Conservation (phyloP, 768 basidiomycete species). For the Mycena rosella region DNA sequence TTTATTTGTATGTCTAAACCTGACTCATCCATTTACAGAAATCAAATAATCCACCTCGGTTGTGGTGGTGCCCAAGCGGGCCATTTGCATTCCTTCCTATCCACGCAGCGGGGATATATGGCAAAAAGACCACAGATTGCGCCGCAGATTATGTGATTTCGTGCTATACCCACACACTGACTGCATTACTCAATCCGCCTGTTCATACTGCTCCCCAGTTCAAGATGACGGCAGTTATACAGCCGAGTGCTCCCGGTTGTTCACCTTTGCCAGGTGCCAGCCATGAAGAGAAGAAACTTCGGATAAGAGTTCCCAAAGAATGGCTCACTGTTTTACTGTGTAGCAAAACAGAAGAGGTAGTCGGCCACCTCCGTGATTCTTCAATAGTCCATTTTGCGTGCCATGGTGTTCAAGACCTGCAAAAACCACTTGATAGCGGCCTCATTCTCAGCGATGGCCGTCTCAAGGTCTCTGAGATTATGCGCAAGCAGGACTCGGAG, state of each 20-base stretch:
- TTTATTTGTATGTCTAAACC: background rate
- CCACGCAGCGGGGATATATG: constrained; percentile 35
- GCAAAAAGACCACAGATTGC: background rate
- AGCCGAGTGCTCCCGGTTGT: constrained; percentile 14
- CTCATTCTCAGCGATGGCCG: constrained; percentile 34
- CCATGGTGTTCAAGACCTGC: constrained; percentile 43
- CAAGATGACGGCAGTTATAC: constrained; percentile 19
- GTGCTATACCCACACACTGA: constrained; percentile 34
- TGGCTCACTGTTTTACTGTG: constrained; percentile 10
- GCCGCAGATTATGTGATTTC: constrained; percentile 34
- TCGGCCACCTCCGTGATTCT: constrained; percentile 10
- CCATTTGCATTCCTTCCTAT: constrained; percentile 28
- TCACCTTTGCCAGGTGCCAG: constrained; percentile 7
- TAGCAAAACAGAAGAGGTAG: background rate
- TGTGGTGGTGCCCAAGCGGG: constrained; percentile 22
- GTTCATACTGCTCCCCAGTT: background rate
- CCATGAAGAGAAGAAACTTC: constrained; percentile 8
- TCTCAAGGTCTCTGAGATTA: constrained; percentile 38
- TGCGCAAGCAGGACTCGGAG: constrained; percentile 22
- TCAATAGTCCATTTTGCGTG: constrained; percentile 49
- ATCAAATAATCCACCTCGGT: background rate
- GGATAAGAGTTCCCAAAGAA: background rate
- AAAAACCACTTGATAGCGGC: constrained; percentile 30
- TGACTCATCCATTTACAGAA: background rate
- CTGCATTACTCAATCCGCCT: constrained; percentile 21